Percentiles rank a stretch among this genome's conserved stretches.
Conservation (phyloP, 2,329 filamentous ascomycete species). For the Colletotrichum incanum region DNA sequence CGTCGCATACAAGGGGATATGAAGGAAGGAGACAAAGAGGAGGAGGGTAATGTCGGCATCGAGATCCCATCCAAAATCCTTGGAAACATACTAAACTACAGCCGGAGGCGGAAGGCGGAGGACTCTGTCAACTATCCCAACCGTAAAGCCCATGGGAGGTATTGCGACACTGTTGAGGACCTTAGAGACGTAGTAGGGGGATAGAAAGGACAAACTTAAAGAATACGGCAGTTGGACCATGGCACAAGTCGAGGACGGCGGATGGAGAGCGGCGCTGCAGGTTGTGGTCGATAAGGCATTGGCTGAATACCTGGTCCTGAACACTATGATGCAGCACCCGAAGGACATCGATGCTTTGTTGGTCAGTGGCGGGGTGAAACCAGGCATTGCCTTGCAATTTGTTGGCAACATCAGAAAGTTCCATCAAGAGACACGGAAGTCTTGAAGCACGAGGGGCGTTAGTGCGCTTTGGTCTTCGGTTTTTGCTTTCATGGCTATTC, state of each 20-base stretch:
- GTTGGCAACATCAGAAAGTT: slow-evolving; percentile 20
- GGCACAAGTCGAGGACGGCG: not conserved
- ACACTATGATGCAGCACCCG: not conserved
- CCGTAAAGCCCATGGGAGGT: not conserved
- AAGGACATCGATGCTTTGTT: not conserved
- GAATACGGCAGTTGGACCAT: not conserved
- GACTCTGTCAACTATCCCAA: not conserved
- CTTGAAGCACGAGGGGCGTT: not conserved
- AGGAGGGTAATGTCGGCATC: slow-evolving; percentile 44
- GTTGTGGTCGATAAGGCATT: not conserved
- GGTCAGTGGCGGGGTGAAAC: not conserved
- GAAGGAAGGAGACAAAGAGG: slow-evolving; percentile 45
- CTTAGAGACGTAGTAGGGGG: not conserved
- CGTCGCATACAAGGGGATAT: slow-evolving; percentile 46
- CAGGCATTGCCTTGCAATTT: slow-evolving; percentile 14
- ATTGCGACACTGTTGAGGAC: not conserved
- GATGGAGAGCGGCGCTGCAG: not conserved
- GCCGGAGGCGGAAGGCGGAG: slow-evolving; percentile 45
- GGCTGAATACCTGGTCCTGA: not conserved
- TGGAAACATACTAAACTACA: slow-evolving; percentile 45
- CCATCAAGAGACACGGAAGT: not conserved
- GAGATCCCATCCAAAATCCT: slow-evolving; percentile 45
- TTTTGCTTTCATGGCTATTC: not conserved
- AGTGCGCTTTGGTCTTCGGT: too few species aligned
- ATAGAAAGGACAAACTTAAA: not conserved